These are phyloP conservation scores for Geranium incanum DNA, from an alignment of 441 rosid genomes.

Conservation along the genomic window DNA sequence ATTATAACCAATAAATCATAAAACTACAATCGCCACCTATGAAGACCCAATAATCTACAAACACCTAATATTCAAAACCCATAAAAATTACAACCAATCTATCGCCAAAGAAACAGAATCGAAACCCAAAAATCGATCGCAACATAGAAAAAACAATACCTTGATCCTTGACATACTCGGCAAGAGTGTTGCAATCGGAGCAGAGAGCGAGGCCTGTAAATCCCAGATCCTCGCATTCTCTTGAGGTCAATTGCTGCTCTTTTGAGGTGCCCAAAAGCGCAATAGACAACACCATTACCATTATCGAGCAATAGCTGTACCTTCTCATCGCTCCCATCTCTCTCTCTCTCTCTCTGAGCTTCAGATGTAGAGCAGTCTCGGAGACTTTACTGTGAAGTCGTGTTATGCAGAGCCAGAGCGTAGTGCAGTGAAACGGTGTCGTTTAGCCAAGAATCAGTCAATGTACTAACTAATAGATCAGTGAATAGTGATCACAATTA, in stretches of 20 bases:
- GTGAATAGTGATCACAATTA: no score
- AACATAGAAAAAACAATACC: slow-evolving; percentile 30
- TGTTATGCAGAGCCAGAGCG: background rate
- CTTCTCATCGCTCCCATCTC: background rate
- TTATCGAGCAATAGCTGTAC: background rate
- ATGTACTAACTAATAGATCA: no score
- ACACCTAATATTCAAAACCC: slow-evolving; percentile 10
- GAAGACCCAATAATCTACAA: background rate
- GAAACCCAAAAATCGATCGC: background rate
- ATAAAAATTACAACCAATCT: background rate
- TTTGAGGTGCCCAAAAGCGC: slow-evolving; percentile 30
- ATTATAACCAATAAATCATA: background rate
- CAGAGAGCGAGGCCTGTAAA: slow-evolving; percentile 88
- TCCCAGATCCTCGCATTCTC: slow-evolving; percentile 74
- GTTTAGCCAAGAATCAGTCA: background rate
- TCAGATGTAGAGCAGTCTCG: background rate
- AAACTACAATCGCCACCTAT: background rate
- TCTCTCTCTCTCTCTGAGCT: background rate
- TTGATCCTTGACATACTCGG: slow-evolving; percentile 81
- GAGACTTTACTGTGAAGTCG: background rate
- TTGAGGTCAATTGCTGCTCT: slow-evolving; percentile 49
- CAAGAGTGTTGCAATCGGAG: slow-evolving; percentile 72
- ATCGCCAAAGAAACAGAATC: background rate
- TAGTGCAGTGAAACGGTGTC: background rate
- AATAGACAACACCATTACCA: slow-evolving; percentile 3